Evolutionary conservation across 345 rosid genomes (phyloP).

Genomic region (Gossypium bickii): DNA sequence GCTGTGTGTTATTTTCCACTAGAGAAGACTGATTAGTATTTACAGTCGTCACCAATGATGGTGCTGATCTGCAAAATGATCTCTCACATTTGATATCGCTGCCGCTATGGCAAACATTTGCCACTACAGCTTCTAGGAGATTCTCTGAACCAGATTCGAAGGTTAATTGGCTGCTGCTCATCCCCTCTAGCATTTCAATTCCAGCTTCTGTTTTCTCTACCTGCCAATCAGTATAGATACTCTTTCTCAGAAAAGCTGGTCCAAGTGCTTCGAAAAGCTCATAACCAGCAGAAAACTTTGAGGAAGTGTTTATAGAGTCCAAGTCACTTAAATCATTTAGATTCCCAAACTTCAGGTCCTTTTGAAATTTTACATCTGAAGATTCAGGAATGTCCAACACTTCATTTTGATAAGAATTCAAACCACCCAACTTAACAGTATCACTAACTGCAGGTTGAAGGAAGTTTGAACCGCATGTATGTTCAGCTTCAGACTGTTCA

Average conservation of each 20-base stretch:
- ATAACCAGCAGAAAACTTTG: slow-evolving; percentile 56
- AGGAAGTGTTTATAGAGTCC: slow-evolving; percentile 32
- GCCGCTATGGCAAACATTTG: slow-evolving; percentile 54
- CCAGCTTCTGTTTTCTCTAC: slow-evolving; percentile 45
- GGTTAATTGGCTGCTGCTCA: slow-evolving; percentile 52
- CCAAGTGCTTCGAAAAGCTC: slow-evolving; percentile 90
- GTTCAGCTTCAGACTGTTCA: slow-evolving; percentile 36
- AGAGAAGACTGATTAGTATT: slow-evolving; percentile 41
- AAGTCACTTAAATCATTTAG: slow-evolving; percentile 33
- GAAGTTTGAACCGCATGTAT: slow-evolving; percentile 23
- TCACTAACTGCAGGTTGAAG: slow-evolving; percentile 33
- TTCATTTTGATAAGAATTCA: slow-evolving; percentile 29
- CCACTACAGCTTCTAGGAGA: slow-evolving; percentile 90
- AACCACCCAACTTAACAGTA: slow-evolving; percentile 27
- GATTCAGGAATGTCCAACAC: slow-evolving; percentile 30
- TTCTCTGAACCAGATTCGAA: slow-evolving; percentile 58
- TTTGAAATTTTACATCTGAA: slow-evolving; percentile 33
- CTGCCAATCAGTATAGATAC: slow-evolving; percentile 33
- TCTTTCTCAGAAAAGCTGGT: slow-evolving; percentile 49
- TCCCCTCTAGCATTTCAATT: slow-evolving; percentile 41
- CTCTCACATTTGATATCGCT: slow-evolving; percentile 49
- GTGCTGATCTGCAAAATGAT: slow-evolving; percentile 42
- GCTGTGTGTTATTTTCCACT: slow-evolving; percentile 39
- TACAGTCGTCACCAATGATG: slow-evolving; percentile 49
- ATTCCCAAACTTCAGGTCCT: slow-evolving; percentile 30